Percentiles rank a stretch among this genome's conserved stretches.
These are phyloP conservation scores for Umbelopsis sp. DNA, from an alignment of 192 early-diverging fungal species.

Conservation along the genomic window DNA sequence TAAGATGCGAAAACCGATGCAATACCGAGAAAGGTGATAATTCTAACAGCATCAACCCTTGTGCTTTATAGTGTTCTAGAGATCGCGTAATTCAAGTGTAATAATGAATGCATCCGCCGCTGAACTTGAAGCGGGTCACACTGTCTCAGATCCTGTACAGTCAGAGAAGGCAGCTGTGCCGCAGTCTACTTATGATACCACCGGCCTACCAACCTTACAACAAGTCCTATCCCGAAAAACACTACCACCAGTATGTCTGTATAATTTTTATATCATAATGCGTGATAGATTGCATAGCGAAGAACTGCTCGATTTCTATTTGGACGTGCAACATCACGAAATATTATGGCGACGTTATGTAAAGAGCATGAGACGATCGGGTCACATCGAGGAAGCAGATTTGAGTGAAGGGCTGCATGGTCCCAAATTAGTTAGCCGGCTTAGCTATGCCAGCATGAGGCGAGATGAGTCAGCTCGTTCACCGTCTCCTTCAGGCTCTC, in stretches of 20 bases:
- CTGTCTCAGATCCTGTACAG: neutral
- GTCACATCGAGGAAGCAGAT: slow-evolving; percentile 36
- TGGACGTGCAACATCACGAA: slow-evolving; percentile 75
- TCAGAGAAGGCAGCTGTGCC: neutral
- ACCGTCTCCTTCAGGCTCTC: slow-evolving; percentile 19
- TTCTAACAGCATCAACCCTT: too few relatives aligned
- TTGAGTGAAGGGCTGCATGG: slow-evolving; percentile 32
- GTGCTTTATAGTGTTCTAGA: too few relatives aligned
- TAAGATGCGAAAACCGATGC: too few relatives aligned
- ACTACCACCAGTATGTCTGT: slow-evolving; percentile 73
- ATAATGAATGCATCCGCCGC: neutral
- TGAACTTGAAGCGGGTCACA: slow-evolving; percentile 10
- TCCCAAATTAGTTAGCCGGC: slow-evolving; percentile 33
- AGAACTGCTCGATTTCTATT: slow-evolving; percentile 77
- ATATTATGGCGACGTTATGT: slow-evolving; percentile 63
- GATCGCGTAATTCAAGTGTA: too few relatives aligned
- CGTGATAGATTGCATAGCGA: slow-evolving; percentile 64
- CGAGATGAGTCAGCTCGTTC: slow-evolving; percentile 7
- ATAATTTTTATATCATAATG: slow-evolving; percentile 76
- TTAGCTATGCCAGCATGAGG: slow-evolving; percentile 24
- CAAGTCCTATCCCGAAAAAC: slow-evolving; percentile 70
- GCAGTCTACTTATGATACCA: slow-evolving; percentile 17
- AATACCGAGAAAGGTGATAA: too few relatives aligned
- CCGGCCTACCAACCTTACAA: slow-evolving; percentile 66
- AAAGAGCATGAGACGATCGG: slow-evolving; percentile 38